phyloP scores from a whole-genome alignment of 306 rosid species.

The Hylodesmum podocarpum region DNA sequence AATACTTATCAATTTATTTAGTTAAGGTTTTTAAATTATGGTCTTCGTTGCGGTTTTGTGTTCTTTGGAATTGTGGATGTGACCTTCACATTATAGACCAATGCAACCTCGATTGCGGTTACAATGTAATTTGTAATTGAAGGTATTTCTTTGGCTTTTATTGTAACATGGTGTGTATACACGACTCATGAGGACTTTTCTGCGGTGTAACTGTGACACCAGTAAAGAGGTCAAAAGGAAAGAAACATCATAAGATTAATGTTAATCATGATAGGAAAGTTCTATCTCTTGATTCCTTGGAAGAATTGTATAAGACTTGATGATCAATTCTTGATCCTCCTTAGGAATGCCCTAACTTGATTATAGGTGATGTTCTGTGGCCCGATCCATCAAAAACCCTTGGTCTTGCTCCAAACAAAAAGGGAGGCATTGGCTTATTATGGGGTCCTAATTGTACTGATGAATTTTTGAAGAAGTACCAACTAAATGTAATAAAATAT shows the following conservation, averaged over 20 bases:
- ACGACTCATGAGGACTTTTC: slow-evolving; percentile 91
- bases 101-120: too few species aligned
- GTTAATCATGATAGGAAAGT: too few species aligned
- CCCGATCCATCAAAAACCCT: slow-evolving; percentile 74
- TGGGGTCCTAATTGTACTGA: slow-evolving; percentile 93
- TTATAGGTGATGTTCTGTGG: slow-evolving; percentile 91
- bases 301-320: slow-evolving; percentile 65
- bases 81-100: too few species aligned
- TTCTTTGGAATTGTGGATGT: too few species aligned
- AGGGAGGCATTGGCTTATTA: slow-evolving; percentile 77
- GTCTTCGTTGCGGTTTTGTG: too few species aligned
- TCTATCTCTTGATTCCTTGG: slow-evolving; percentile 64
- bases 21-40: too few species aligned
- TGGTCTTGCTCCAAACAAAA: slow-evolving; percentile 77
- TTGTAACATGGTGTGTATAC: slow-evolving; percentile 70
- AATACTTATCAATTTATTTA: slow-evolving; percentile 10
- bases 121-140: too few species aligned
- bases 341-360: slow-evolving; percentile 81
- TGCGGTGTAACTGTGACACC: slow-evolving; percentile 52
- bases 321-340: slow-evolving; percentile 91
- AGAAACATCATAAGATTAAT: too few species aligned
- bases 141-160: too few species aligned
- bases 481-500: slow-evolving; percentile 56
- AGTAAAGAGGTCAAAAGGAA: slow-evolving; percentile 68
- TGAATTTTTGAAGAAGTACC: slow-evolving; percentile 60